Evolutionary conservation across 1,284 basidiomycete species (phyloP).

Genomic region (Trichosporon coremiiforme): DNA sequence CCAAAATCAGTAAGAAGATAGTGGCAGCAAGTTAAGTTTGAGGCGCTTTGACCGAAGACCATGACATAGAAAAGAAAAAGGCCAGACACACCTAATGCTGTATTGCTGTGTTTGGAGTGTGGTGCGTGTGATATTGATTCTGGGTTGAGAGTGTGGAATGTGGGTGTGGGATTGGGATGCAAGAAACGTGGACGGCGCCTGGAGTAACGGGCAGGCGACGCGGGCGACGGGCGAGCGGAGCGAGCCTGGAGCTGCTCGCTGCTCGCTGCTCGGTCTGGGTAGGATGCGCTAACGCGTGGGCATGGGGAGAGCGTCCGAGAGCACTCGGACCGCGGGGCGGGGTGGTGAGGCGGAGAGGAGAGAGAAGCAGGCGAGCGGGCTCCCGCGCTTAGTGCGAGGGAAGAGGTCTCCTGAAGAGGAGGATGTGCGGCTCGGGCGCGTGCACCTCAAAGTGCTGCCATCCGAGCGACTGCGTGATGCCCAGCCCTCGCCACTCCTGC

Average conservation of each 20-base stretch:
- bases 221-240: too few species aligned
- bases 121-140: not conserved
- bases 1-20: too few species aligned
- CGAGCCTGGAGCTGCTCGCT: too few species aligned
- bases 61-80: conserved; percentile 1
- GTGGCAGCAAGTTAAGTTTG: too few species aligned
- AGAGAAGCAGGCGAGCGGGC: not conserved
- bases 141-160: too few species aligned
- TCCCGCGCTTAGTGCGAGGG: not conserved
- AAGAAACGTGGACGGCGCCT: not conserved
- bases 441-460: conserved; percentile 99
- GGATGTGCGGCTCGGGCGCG: conserved; percentile 77
- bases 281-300: too few species aligned
- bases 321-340: too few species aligned
- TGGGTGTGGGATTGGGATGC: not conserved
- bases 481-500: conserved; percentile 91
- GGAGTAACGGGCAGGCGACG: too few species aligned
- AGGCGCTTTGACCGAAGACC: not conserved
- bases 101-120: too few species aligned
- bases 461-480: conserved; percentile 91
- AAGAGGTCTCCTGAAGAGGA: conserved; percentile 17
- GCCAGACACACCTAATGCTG: conserved; percentile 11
- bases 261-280: too few species aligned
- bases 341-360: not conserved
- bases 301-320: too few species aligned